These are phyloP conservation scores for Candida ovalis DNA, from an alignment of 805 yeast genomes.

Conservation along the genomic window DNA sequence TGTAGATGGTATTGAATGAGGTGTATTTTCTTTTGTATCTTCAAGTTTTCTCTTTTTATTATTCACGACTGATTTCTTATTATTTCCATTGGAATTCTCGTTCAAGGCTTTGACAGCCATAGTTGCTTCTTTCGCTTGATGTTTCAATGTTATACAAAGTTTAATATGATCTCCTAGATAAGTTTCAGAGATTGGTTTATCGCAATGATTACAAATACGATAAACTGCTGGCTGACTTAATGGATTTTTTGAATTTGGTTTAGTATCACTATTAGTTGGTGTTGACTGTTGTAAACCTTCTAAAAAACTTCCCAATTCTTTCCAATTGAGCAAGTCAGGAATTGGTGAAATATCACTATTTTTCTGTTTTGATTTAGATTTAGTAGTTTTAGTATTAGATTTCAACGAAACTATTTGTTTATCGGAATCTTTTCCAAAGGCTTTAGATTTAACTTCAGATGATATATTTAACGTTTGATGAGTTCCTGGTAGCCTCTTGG, in stretches of 20 bases:
- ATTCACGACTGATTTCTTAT: conserved; percentile 13
- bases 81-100: conserved; percentile 7
- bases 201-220: conserved; percentile 45
- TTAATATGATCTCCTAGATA: conserved; percentile 37
- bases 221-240: conserved; percentile 37
- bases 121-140: conserved; percentile 11
- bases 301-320: conserved; percentile 32
- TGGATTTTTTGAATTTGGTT: conserved; percentile 29
- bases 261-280: conserved; percentile 1
- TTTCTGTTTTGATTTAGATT: conserved; percentile 7
- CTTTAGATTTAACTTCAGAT: conserved; percentile 21
- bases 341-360: conserved; percentile 7
- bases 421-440: conserved; percentile 24
- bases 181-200: conserved; percentile 39
- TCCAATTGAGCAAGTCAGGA: conserved; percentile 31
- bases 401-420: conserved; percentile 17
- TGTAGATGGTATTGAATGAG: conserved; percentile 21
- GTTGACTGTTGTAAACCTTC: conserved; percentile 27
- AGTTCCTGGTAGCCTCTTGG: conserved; percentile 6
- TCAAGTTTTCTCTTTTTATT: conserved; percentile 26
- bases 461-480: conserved; percentile 16
- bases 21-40: conserved; percentile 25
- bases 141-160: conserved; percentile 34
- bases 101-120: conserved; percentile 6
- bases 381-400: conserved; percentile 3